Base-by-base conservation (phyloP, 2,329 filamentous ascomycete genomes). In the Thelonectria blattea region DNA sequence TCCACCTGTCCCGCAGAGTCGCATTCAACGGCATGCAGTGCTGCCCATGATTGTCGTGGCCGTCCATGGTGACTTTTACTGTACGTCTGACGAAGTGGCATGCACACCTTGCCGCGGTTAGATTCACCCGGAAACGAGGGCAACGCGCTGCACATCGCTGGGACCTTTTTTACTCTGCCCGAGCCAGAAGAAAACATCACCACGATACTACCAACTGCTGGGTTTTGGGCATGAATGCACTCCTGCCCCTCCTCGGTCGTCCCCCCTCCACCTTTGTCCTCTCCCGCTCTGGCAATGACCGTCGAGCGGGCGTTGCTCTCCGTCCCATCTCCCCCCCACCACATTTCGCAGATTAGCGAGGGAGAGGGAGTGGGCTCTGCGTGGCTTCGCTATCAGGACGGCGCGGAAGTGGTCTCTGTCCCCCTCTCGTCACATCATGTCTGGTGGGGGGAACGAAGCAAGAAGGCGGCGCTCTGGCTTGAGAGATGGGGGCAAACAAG, bases 321-420 rank as follows among this genome's bases (percentile, higher is more conserved):
- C 24, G 18, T 37, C 54, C 22, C 52, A 48, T 58, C 57, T 60
- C 58, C 37, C 62, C 55, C 41, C 51, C 54, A 48, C 59, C 64
- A 61, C 65, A 52, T 54, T 51, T 54, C 59, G 52, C 53, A 67
- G 66, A 70, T 70, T 68, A 59, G 68, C 67, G 68, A 70, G 58
- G 42, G 61, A 53, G 51, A 30, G 65, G 65, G 34, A 15, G 45
- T 8, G 20, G 45, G 20, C 45, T 47, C 27, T 41, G 43, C 18
- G 2, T 6, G 56, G 61, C 60, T 55, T 64, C 46, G 65, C 60
- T 69, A 68, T 68, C 58, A 68, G 49, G 49, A 51, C 20, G 56
- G 48, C 34, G 46, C 45, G 42, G 54, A 46, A 58, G 56, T 58
- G 52, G 45, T 43, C 55, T 55, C 46, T 30, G 27, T 30, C 27